Base-by-base conservation (phyloP, 305 asterid genomes). In the Striga hermonthica region DNA sequence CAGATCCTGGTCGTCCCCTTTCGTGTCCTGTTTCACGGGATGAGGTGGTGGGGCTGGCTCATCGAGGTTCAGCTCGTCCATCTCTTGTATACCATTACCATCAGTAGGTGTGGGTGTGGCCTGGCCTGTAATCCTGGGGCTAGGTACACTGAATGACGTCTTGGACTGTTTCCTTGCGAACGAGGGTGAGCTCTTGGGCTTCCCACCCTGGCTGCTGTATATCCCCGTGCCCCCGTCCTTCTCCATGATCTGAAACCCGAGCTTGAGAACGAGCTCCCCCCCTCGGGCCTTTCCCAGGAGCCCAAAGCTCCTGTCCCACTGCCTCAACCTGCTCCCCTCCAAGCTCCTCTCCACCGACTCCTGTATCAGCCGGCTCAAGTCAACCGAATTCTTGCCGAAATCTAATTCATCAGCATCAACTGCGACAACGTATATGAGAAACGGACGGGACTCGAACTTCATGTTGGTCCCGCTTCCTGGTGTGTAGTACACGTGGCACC, bases 171-270 rank as follows among this genome's bases (percentile, higher is more conserved):
- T 83, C 0, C 97, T 66, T 0, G 84, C 97, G 8, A 80, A 4
- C 1, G 88, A 80, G 22, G 89, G 73, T 0, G 79, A 77, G 12
- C 59, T 77, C 6, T 60, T 54, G 6, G 57, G 59, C 28, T 67
- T 80, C 69, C 0, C 81, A 7, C 95, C 89, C 37, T 83, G 88
- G 0, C 76, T 74, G 22, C 77, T 78, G 9, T 87, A 90, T 34
- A 90, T 83, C 61, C 94, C 94, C 40, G 77, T 59, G 0, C 89
- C 95, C 9, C 95, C 97, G 75, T 90, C 97, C 52, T 90, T 90
- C 79, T 90, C 97, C 97, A 90, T 90, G 9, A 90, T 87, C 75
- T 87, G 97, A 70, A 90, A 90, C 9, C 97, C 94, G 41, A 90
- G 67, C 69, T 90, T 90, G 70, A 90, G 65, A 13, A 85, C 83